Conservation (phyloP, 495 filamentous ascomycete species). For the Aspergillus wentii region DNA sequence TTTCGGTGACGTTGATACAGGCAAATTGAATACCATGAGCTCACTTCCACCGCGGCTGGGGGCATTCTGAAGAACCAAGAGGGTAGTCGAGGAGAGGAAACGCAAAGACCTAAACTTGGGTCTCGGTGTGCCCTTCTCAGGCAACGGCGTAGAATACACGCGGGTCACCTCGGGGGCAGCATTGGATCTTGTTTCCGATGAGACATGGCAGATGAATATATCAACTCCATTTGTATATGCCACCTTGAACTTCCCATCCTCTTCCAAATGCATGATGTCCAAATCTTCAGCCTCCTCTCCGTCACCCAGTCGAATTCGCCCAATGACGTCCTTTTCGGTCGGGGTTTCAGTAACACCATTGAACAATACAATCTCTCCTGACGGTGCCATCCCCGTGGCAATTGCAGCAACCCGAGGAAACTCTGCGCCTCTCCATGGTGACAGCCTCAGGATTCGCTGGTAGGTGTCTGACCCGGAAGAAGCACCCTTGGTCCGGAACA, state of each 20-base stretch:
- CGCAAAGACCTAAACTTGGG: slow-evolving; percentile 63
- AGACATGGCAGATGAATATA: slow-evolving; percentile 48
- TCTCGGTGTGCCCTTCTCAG: slow-evolving; percentile 37
- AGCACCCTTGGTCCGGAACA: slow-evolving; percentile 54
- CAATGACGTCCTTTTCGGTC: slow-evolving; percentile 54
- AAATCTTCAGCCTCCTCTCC: slow-evolving; percentile 75
- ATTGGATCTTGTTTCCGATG: slow-evolving; percentile 33
- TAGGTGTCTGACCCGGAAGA: slow-evolving; percentile 59
- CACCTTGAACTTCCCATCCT: slow-evolving; percentile 55
- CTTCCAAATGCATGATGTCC: slow-evolving; percentile 59
- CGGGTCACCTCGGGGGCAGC: slow-evolving; percentile 49
- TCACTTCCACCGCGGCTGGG: slow-evolving; percentile 58
- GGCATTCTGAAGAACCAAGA: slow-evolving; percentile 48
- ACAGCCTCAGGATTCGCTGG: slow-evolving; percentile 72
- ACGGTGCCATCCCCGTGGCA: slow-evolving; percentile 66
- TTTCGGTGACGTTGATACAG: slow-evolving; percentile 11
- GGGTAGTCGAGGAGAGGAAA: slow-evolving; percentile 58
- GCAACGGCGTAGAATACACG: slow-evolving; percentile 58
- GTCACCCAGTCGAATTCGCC: slow-evolving; percentile 56
- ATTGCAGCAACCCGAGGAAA: slow-evolving; percentile 62
- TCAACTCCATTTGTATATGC: slow-evolving; percentile 79
- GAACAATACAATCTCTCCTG: slow-evolving; percentile 77
- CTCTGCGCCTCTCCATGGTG: slow-evolving; percentile 48
- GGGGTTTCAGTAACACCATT: slow-evolving; percentile 53
- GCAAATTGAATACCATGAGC: slow-evolving; percentile 59